Evolutionary conservation across 73 alveolate species (phyloP).

Genomic region (Tetrahymena borealis): DNA sequence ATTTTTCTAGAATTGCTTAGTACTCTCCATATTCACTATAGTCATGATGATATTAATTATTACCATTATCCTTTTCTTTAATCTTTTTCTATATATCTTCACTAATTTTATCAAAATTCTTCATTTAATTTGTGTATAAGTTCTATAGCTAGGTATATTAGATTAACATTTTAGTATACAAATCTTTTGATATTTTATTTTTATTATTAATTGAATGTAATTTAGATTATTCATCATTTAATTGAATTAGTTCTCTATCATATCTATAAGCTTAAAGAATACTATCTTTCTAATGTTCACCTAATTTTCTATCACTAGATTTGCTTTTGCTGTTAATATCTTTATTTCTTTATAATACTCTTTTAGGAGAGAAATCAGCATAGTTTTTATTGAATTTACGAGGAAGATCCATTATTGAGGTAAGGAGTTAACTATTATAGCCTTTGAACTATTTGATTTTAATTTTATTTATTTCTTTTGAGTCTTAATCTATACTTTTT

Average conservation of each 20-base stretch:
- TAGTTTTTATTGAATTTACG: background rate
- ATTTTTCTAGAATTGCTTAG: background rate
- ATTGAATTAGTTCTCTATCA: background rate
- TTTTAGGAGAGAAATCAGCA: background rate
- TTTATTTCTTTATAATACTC: background rate
- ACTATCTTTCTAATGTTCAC: background rate
- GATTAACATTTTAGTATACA: background rate
- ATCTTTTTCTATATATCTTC: background rate
- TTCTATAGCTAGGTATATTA: background rate
- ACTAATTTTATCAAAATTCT: background rate
- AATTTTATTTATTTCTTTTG: background rate
- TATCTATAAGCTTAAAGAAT: background rate
- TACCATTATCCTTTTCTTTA: background rate
- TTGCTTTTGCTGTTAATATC: background rate
- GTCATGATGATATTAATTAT: background rate
- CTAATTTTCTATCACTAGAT: background rate
- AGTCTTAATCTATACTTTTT: background rate
- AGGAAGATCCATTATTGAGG: background rate
- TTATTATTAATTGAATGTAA: background rate
- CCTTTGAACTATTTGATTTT: background rate
- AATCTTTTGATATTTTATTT: background rate
- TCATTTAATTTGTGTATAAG: background rate
- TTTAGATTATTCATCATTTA: background rate
- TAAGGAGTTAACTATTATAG: background rate
- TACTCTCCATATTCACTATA: background rate